Conservation (phyloP, 2,329 filamentous ascomycete genomes). For the Bipolaris gigantea region DNA sequence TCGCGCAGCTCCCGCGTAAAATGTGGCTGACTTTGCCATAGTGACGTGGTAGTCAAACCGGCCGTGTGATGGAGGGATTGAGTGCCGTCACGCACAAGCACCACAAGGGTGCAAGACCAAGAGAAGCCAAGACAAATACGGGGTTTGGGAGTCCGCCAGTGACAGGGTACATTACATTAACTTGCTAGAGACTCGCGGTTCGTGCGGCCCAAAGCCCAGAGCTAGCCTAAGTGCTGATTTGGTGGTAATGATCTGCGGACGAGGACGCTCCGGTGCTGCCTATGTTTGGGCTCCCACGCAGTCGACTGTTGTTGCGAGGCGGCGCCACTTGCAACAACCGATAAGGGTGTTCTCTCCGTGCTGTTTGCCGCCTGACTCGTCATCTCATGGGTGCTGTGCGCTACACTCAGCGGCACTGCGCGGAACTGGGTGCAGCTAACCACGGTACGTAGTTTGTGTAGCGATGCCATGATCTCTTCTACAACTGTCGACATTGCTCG, state of each 20-base stretch:
- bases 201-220: constrained; percentile 26
- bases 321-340: constrained; percentile 5
- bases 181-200: constrained; percentile 25
- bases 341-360: background rate
- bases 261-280: constrained; percentile 20
- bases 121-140: constrained; percentile 38
- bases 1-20: constrained; percentile 28
- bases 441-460: constrained; percentile 17
- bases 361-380: constrained; percentile 3
- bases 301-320: constrained; percentile 8
- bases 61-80: constrained; percentile 33
- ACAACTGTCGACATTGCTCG: constrained; percentile 10
- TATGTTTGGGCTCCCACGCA: constrained; percentile 19
- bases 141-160: constrained; percentile 33
- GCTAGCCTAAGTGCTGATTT: constrained; percentile 19
- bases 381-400: constrained; percentile 12
- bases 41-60: constrained; percentile 43
- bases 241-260: constrained; percentile 18
- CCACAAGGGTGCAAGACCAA: constrained; percentile 42
- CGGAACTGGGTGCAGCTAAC: constrained; percentile 13
- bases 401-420: constrained; percentile 15
- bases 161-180: constrained; percentile 30
- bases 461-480: constrained; percentile 12
- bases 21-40: constrained; percentile 30
- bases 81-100: constrained; percentile 39